A percentile compares a stretch with the other conserved stretches of the same genome.
phyloP scores from a whole-genome alignment of 2,329 filamentous ascomycete genomes.

The Diaporthe caulivora region DNA sequence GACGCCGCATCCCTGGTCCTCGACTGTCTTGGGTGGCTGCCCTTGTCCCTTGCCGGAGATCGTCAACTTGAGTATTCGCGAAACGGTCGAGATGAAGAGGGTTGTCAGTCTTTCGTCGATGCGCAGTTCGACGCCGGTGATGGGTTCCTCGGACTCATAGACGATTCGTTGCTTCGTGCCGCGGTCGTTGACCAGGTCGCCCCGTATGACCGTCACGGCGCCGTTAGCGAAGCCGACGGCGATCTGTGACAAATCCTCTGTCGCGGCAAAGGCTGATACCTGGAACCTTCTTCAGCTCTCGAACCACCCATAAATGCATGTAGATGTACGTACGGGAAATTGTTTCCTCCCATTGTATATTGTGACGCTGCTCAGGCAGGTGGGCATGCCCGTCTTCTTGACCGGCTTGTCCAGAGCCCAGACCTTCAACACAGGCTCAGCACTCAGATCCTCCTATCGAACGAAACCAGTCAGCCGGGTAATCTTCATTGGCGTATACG shows the following conservation, averaged over 20 bases:
- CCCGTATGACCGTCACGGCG: constrained; percentile 90
- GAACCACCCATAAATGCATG: no score
- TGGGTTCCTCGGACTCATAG: constrained; percentile 95
- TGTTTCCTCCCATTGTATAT: constrained; percentile 92
- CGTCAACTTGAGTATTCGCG: constrained; percentile 85
- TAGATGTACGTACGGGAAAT: constrained; percentile 70
- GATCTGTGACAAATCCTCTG: constrained; percentile 90
- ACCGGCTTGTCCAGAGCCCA: constrained; percentile 95
- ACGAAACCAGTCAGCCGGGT: constrained; percentile 44
- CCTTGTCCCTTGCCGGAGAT: constrained; percentile 92
- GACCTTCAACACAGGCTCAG: constrained; percentile 92
- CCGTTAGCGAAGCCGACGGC: constrained; percentile 97
- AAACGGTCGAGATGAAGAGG: constrained; percentile 92
- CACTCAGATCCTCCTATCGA: constrained; percentile 83
- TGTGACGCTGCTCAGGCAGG: constrained; percentile 85
- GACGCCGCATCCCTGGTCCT: constrained; percentile 91
- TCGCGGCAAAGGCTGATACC: constrained; percentile 89
- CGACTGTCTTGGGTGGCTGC: constrained; percentile 86
- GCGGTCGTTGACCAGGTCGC: constrained; percentile 94
- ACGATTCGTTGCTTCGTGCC: constrained; percentile 95
- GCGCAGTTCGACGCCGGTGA: constrained; percentile 88
- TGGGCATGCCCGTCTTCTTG: constrained; percentile 92
- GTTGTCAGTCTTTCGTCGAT: constrained; percentile 74
- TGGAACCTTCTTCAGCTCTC: constrained; percentile 46
- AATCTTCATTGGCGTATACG: neutral